Evolutionary conservation across 2,329 filamentous ascomycete species (phyloP).

Genomic region (Trichoderma cornu-damae): DNA sequence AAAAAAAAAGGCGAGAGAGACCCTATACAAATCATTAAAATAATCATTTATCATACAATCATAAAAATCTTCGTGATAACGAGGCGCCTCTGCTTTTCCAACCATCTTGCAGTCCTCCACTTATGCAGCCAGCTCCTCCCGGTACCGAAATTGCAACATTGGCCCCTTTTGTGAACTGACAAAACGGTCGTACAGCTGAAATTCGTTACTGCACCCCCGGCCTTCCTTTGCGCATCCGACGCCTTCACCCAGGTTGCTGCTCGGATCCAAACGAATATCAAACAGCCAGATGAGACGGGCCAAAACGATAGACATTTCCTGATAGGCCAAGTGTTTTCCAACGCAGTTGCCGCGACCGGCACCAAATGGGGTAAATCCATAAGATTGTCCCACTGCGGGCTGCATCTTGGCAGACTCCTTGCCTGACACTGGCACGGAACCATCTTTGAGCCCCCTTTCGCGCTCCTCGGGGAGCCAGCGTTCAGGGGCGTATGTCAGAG

Average conservation of each 20-base stretch:
- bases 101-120: neutral
- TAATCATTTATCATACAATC: too few species aligned
- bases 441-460: neutral
- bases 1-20: neutral
- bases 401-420: constrained; percentile 12
- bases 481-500: constrained; percentile 15
- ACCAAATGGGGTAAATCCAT: constrained; percentile 19
- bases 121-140: constrained; percentile 14
- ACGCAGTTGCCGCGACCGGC: constrained; percentile 18
- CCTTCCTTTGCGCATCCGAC: constrained; percentile 3
- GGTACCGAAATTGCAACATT: constrained; percentile 17
- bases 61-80: neutral
- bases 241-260: constrained; percentile 13
- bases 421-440: constrained; percentile 9
- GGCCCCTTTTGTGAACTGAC: constrained; percentile 20
- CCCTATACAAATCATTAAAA: too few species aligned
- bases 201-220: constrained; percentile 12
- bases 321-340: constrained; percentile 19
- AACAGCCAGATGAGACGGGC: constrained; percentile 19
- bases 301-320: constrained; percentile 19
- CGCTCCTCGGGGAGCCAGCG: constrained; percentile 18
- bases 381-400: constrained; percentile 3
- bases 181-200: constrained; percentile 16
- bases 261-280: constrained; percentile 17
- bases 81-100: too few species aligned